Evolutionary conservation across 192 early-diverging fungal species (phyloP).

Genomic region (Coemansia sp.): DNA sequence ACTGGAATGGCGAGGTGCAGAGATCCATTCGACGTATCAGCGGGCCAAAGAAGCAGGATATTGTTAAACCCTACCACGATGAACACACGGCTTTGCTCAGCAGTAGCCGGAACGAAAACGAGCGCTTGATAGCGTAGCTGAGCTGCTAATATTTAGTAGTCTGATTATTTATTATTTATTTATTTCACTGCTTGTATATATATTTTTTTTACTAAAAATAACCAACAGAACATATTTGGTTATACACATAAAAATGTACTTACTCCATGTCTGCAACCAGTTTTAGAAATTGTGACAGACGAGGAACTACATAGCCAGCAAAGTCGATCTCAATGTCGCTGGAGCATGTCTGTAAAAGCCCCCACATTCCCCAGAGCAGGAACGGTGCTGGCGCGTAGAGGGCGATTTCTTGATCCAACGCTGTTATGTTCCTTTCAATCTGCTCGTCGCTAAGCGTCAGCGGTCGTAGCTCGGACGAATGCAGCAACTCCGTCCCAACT

Average conservation of each 20-base stretch:
- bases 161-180: too few species aligned
- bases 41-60: background rate
- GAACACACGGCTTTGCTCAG: background rate
- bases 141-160: background rate
- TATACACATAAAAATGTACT: background rate
- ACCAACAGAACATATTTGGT: background rate
- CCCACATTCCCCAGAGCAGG: slow-evolving; percentile 78
- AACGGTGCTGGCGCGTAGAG: slow-evolving; percentile 55
- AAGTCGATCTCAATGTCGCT: slow-evolving; percentile 79
- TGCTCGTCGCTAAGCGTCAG: slow-evolving; percentile 20
- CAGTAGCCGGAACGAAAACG: background rate
- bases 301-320: slow-evolving; percentile 62
- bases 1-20: slow-evolving; percentile 41
- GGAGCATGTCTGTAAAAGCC: slow-evolving; percentile 68
- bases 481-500: slow-evolving; percentile 26
- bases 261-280: slow-evolving; percentile 11
- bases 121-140: background rate
- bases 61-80: background rate
- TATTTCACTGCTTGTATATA: too few species aligned
- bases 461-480: slow-evolving; percentile 11
- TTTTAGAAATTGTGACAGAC: slow-evolving; percentile 53
- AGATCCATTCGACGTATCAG: slow-evolving; percentile 31
- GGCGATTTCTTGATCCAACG: slow-evolving; percentile 29
- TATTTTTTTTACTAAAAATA: background rate
- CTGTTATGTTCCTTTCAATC: slow-evolving; percentile 22